These are phyloP conservation scores for Cercospora brassicicola DNA, from an alignment of 2,329 filamentous ascomycete genomes.

Conservation along the genomic window DNA sequence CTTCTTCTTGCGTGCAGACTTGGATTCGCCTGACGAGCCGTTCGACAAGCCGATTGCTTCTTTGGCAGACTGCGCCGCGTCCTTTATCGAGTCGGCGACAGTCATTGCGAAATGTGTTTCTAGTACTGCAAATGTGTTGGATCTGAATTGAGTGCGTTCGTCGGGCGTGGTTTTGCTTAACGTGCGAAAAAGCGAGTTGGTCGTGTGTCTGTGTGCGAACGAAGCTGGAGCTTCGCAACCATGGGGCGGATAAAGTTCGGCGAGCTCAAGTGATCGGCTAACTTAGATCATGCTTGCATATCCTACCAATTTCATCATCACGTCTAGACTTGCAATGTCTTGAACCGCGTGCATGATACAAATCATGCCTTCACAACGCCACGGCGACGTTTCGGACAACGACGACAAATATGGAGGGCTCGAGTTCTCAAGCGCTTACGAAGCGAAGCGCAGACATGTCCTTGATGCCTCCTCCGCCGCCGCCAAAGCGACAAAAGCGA, in stretches of 20 bases:
- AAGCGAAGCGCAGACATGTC: constrained; percentile 66
- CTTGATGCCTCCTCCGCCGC: constrained; percentile 84
- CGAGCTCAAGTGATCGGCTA: neutral
- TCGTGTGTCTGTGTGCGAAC: neutral
- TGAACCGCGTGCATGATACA: neutral
- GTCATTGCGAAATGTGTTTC: constrained; percentile 9
- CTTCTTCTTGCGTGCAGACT: constrained; percentile 51
- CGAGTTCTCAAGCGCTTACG: constrained; percentile 60
- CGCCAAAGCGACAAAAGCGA: constrained; percentile 84
- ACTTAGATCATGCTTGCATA: neutral
- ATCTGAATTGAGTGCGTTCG: neutral
- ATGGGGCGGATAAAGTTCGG: constrained; percentile 3
- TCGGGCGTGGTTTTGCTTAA: neutral
- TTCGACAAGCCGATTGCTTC: constrained; percentile 49
- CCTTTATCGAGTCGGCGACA: constrained; percentile 14
- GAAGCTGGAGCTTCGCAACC: neutral
- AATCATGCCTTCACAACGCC: neutral
- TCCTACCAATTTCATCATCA: neutral
- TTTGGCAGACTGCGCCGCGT: constrained; percentile 41
- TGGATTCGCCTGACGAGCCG: constrained; percentile 55
- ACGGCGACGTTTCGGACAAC: neutral
- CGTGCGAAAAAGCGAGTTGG: neutral
- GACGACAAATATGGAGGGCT: constrained; percentile 18
- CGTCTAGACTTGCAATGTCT: neutral
- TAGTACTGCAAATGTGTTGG: neutral